These are phyloP conservation scores for Kalaharituber pfeilii DNA, from an alignment of 2,329 filamentous ascomycete genomes.

Conservation along the genomic window DNA sequence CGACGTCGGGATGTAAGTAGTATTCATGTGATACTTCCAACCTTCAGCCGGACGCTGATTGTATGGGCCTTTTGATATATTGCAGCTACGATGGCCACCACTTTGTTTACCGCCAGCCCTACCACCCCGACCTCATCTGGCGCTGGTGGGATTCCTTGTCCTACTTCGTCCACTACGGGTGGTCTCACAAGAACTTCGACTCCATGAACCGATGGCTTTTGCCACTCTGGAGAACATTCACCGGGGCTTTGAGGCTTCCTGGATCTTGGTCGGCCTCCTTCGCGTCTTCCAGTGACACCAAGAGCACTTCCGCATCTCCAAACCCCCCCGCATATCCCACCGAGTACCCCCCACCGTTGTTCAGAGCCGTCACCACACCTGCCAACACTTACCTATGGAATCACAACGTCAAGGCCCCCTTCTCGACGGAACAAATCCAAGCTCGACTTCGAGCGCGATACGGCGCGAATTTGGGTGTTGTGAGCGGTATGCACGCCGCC, in stretches of 20 bases:
- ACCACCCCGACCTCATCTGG: background rate
- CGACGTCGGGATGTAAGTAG: background rate
- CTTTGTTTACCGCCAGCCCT: background rate
- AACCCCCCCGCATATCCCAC: no score
- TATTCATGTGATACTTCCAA: background rate
- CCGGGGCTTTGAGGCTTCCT: background rate
- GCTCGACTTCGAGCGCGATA: background rate
- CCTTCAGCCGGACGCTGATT: background rate
- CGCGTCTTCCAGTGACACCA: background rate
- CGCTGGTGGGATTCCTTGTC: background rate
- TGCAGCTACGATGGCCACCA: background rate
- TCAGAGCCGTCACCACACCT: no score
- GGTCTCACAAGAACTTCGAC: background rate
- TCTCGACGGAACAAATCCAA: background rate
- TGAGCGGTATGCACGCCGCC: background rate
- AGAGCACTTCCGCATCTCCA: background rate
- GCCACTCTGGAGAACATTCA: background rate
- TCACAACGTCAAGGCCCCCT: background rate
- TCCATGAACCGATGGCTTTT: background rate
- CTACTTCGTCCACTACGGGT: background rate
- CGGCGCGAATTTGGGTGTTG: background rate
- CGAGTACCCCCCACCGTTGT: no score
- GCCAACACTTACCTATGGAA: background rate
- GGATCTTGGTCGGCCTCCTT: background rate
- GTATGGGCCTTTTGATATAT: background rate